Base-by-base conservation (phyloP, 148 eudicot genomes). In the Camellia sinensis region DNA sequence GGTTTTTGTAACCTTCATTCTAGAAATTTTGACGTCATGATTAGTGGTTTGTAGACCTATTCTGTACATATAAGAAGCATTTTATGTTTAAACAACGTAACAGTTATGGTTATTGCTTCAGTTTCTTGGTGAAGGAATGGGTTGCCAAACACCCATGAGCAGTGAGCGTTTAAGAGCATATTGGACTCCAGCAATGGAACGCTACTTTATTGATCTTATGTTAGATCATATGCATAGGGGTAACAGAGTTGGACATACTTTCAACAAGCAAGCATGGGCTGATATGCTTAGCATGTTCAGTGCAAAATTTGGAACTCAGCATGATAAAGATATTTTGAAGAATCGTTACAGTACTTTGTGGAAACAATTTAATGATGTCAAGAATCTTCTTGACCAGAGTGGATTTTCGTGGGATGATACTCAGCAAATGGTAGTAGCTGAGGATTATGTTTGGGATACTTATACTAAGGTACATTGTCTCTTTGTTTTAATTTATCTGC, bases 361-460 rank as follows among this genome's bases (percentile, higher is more conserved):
- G 79, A 77, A 29, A 40, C 79, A 77, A 50, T 77, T 65, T 56
- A 64, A 65, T 50, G 71, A 64, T 50, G 7, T 65, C 29, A 65
- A 65, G 61, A 52, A 64, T 65, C 71, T 77, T 48, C 79, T 77
- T 65, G 71, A 65, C 4, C 79, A 77, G 13, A 65, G 21, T 48
- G 79, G 79, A 50, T 77, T 77, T 77, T 77, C 48, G 22, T 77
- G 79, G 79, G 79, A 77, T 77, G 79, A 64, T 48, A 46, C 41
- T 50, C 71, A 29, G 22, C 79, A 77, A 29, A 77, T 77, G 71
- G 79, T 77, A 3, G 48, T 77, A 77, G 79, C 79, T 65, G 71
- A 77, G n/a, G 48, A 65, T 77, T 7, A 65, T 77, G 61, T 65
- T 29, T 77, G 72, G 79, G 61, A 77, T 29, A 7, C 61, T 29